Evolutionary conservation across 148 eudicot genomes (phyloP).

Genomic region (Amaranthus hypochondriacus): DNA sequence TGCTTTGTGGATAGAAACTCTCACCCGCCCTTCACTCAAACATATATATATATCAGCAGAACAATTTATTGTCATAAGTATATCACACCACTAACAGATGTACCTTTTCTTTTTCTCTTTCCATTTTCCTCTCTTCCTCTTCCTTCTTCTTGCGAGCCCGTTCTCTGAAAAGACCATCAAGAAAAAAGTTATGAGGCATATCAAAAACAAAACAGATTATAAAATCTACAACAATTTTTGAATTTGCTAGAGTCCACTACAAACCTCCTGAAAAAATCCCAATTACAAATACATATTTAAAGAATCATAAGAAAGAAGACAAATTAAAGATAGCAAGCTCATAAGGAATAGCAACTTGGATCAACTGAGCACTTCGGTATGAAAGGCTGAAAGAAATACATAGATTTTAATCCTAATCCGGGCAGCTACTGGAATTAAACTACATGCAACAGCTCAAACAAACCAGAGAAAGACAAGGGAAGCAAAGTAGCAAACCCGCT

Average conservation of each 20-base stretch:
- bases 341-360: not conserved
- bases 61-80: not conserved
- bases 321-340: not conserved
- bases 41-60: not conserved
- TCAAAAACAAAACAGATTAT: not conserved
- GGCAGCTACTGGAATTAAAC: not conserved
- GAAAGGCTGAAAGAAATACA: not conserved
- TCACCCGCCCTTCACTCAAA: not conserved
- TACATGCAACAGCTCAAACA: not conserved
- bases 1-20: not conserved
- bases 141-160: conserved; percentile 97
- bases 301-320: not conserved
- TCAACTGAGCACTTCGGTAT: not conserved
- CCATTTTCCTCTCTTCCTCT: conserved; percentile 90
- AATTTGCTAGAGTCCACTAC: not conserved
- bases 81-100: not conserved
- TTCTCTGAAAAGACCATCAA: conserved; percentile 43
- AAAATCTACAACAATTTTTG: not conserved
- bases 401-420: not conserved
- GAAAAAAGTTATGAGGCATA: not conserved
- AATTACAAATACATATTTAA: not conserved
- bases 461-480: not conserved
- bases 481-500: not conserved
- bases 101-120: conserved; percentile 98
- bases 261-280: not conserved